Base-by-base conservation (phyloP, 805 yeast genomes). In the Candida takata region DNA sequence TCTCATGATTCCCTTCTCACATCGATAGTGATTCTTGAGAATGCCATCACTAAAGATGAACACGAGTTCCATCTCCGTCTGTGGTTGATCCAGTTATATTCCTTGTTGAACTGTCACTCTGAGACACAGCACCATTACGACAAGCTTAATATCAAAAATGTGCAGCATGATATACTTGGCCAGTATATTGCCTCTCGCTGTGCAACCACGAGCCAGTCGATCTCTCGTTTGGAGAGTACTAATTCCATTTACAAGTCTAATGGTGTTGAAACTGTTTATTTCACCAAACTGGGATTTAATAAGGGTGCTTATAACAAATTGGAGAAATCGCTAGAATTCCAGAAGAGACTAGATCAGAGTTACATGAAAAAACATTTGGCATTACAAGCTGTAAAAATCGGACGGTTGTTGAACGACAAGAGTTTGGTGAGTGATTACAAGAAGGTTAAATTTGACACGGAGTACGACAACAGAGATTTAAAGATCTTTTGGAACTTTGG, bases 91-190 rank as follows among this genome's bases (percentile, higher is more conserved):
- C 67, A 74, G 21, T 52, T 85, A 3, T 84, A 82, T 55, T 64
- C 72, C 12, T 51, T 67, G 14, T 49, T 85, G 8, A 86, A 86
- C 33, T 62, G 76, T 8, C 64, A 65, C 23, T 53, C 69, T 2
- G 55, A 64, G 28, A 79, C 88, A 0, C 47, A 56, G 24, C 52
- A 55, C 7, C 72, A 76, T 31, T 86, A 71, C 54, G 56, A 67
- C 12, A 51, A 64, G 1, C 57, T 88, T 34, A 73, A 76, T 25
- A 72, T 86, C 46, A 84, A 82, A 51, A 77, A 79, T 60, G 58
- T 87, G 8, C 97, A 90, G 57, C 64, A 69, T 34, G 96, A 88
- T 49, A 72, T 84, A 0, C 55, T 83, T 31, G 71, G 79, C 10
- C 72, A 75, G 42, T 66, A 70, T 42, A 48, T 79, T 8, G 57